Evolutionary conservation across 148 eudicot species (phyloP).

Genomic region (Rhododendron ferrugineum): DNA sequence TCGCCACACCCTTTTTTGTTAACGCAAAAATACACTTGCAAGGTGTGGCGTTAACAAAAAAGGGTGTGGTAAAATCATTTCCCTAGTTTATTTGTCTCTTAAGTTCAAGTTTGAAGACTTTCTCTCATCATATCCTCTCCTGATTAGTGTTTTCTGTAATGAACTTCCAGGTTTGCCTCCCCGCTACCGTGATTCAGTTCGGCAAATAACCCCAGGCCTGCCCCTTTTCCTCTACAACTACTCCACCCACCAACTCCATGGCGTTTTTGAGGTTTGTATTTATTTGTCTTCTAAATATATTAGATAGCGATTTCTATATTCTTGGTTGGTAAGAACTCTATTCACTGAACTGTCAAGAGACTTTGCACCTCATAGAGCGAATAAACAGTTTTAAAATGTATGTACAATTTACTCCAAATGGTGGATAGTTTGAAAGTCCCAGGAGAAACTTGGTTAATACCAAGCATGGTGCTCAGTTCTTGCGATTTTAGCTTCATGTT

Average conservation of each 20-base stretch:
- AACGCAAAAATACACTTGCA: no score
- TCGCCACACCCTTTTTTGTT: no score
- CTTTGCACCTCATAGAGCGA: background rate
- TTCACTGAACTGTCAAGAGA: background rate
- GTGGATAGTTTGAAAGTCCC: background rate
- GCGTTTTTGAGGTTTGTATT: slow-evolving; percentile 84
- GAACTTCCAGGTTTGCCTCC: slow-evolving; percentile 77
- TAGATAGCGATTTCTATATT: background rate
- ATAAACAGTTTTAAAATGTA: background rate
- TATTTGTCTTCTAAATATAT: background rate
- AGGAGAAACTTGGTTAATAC: background rate
- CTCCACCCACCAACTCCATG: slow-evolving; percentile 99
- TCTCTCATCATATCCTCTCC: background rate
- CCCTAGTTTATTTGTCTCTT: no score
- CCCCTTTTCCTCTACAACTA: slow-evolving; percentile 98
- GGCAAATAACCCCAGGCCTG: slow-evolving; percentile 91
- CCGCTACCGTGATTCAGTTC: slow-evolving; percentile 93
- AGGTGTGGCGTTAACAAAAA: no score
- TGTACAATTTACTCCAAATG: background rate
- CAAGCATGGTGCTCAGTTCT: background rate
- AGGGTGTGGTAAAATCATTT: no score
- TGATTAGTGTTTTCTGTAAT: slow-evolving; percentile 5
- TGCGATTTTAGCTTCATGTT: background rate
- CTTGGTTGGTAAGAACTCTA: background rate
- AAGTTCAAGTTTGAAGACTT: background rate